phyloP scores from a whole-genome alignment of 2,329 filamentous ascomycete species.

The Cladorrhinum sp. region DNA sequence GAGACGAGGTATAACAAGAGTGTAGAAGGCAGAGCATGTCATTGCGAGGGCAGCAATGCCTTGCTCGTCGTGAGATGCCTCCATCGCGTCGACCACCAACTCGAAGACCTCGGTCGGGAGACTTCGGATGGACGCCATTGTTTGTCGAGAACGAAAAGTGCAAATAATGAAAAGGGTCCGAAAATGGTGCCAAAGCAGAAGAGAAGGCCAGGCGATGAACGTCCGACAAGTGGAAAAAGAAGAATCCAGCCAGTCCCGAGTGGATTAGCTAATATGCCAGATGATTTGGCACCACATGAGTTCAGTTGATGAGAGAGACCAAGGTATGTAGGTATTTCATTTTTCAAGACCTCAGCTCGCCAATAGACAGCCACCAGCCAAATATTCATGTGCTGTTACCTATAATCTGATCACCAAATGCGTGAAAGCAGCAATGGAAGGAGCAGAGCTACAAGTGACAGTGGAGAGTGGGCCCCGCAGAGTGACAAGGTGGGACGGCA shows the following conservation, averaged over 20 bases:
- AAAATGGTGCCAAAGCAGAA: background rate
- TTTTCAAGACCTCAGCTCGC: too few species aligned
- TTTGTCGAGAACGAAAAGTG: too few species aligned
- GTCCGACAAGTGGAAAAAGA: background rate
- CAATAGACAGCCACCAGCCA: too few species aligned
- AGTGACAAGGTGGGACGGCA: background rate
- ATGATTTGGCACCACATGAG: background rate
- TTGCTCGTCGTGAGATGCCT: background rate
- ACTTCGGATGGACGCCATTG: too few species aligned
- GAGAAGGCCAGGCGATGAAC: too few species aligned
- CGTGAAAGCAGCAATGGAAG: too few species aligned
- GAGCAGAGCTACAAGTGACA: background rate
- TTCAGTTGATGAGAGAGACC: too few species aligned
- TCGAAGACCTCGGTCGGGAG: slow-evolving; percentile 14
- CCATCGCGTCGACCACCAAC: slow-evolving; percentile 2
- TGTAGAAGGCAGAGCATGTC: slow-evolving; percentile 8
- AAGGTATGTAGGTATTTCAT: too few species aligned
- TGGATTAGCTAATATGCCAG: background rate
- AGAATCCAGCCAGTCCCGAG: too few species aligned
- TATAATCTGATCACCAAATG: too few species aligned
- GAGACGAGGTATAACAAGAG: slow-evolving; percentile 9
- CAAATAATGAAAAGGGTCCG: too few species aligned
- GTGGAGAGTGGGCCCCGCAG: background rate
- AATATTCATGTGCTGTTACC: too few species aligned
- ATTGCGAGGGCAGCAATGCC: slow-evolving; percentile 9